Evolutionary conservation across 805 yeast genomes (phyloP), one percentile per base, ranked within the genome.

Genomic region (Yarrowia yakushimensis): DNA sequence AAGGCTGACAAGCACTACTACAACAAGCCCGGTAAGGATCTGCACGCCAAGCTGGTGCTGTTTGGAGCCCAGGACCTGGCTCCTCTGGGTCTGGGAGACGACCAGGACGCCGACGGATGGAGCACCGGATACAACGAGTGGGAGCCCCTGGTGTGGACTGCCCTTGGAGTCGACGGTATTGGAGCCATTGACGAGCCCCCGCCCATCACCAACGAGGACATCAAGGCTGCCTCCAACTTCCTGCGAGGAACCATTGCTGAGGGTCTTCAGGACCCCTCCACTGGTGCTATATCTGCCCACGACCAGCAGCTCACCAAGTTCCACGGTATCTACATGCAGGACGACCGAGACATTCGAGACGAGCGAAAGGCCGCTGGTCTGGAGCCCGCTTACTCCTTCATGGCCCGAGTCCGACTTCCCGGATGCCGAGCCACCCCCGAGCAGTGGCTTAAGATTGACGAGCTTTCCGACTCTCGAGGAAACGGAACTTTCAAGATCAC

Each of bases 291-390:
- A 67, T 82, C 87, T 67, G 94, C 97, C 13, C 83, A 83, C 63
- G 97, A 91, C 76, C 96, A 91, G 77, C 97, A 92, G 76, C 76
- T 93, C 74, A 91, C 97, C 67, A 93, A 93, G 77, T 93, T 93
- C 84, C 98, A 93, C 75, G 98, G 98, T 77, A 90, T 91, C 68
- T 93, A 93, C 75, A 90, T 93, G 96, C 98, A 93, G 78, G 98
- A 93, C 75, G 98, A 93, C 74, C 89, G 98, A 79, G 98, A 93
- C 75, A 80, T 93, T 64, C 84, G 98, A 74, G 98, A 93, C 63
- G 87, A 88, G 69, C 86, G 97, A 72, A 93, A 92, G 77, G 83
- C 89, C 52, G 90, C 88, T 72, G 97, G 98, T 45, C 74, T 89
- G 66, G 98, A 93, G 77, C 98, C 98, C 17, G 96, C 96, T 57